These are phyloP conservation scores for Lavandula angustifolia DNA, from an alignment of 257 asterid genomes.

Conservation along the genomic window DNA sequence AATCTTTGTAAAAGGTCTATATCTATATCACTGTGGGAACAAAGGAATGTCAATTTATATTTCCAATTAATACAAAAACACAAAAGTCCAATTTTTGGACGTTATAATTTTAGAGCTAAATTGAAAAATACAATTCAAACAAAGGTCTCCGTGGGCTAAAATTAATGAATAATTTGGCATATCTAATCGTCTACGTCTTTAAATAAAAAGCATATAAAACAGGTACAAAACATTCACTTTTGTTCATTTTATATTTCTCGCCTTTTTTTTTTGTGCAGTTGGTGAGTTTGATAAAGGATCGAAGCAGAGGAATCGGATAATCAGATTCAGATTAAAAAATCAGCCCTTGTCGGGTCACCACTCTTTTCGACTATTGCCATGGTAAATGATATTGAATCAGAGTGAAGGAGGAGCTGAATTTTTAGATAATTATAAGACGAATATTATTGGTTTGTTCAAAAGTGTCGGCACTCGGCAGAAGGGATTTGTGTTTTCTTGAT, in stretches of 20 bases:
- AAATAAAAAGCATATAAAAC: not conserved
- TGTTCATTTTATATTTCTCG: not conserved
- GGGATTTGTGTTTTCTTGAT: conserved; percentile 23
- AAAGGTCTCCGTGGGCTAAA: conserved; percentile 21
- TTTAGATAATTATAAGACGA: not conserved
- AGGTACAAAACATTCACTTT: conserved; percentile 2
- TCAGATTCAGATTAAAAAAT: conserved; percentile 36
- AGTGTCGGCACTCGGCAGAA: not conserved
- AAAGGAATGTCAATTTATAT: not conserved
- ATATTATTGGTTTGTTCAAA: conserved; percentile 27
- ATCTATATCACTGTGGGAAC: too few relatives aligned
- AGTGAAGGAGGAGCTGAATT: conserved; percentile 23
- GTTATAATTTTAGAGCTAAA: not conserved
- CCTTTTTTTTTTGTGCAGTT: conserved; percentile 18
- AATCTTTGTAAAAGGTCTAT: too few relatives aligned
- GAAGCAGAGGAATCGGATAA: conserved; percentile 23
- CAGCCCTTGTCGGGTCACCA: conserved; percentile 27
- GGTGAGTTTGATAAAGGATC: conserved; percentile 28
- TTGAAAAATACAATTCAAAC: conserved; percentile 19
- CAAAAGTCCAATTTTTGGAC: not conserved
- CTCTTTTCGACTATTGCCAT: conserved; percentile 12
- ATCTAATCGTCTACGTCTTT: not conserved
- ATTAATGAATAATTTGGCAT: not conserved
- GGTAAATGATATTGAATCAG: not conserved
- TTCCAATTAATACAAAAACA: not conserved